Percentiles rank a stretch among this genome's conserved stretches.
These are phyloP conservation scores for Aquilaria yunnanensis DNA, from an alignment of 345 rosid species.

Conservation along the genomic window DNA sequence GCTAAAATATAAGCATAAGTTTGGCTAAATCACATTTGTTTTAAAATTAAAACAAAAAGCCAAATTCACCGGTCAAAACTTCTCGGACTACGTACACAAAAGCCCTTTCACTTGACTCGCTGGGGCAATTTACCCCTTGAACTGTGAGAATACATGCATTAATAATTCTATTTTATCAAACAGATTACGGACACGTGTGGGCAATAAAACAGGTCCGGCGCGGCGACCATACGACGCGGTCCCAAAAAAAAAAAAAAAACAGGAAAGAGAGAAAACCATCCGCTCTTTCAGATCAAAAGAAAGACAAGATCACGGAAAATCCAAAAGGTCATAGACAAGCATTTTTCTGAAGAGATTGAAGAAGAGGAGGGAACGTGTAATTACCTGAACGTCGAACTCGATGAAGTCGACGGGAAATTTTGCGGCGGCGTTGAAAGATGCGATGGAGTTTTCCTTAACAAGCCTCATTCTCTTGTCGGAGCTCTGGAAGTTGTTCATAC, in stretches of 20 bases:
- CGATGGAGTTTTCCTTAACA: slow-evolving; percentile 74
- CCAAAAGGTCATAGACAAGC: neutral
- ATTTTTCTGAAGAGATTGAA: neutral
- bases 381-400: slow-evolving; percentile 99
- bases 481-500: slow-evolving; percentile 64
- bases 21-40: neutral
- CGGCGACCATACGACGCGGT: slow-evolving; percentile 18
- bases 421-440: slow-evolving; percentile 78
- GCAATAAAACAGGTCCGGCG: slow-evolving; percentile 7
- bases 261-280: neutral
- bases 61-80: neutral
- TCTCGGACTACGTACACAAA: no score
- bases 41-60: neutral
- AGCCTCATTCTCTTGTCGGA: slow-evolving; percentile 53
- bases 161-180: neutral
- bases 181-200: slow-evolving; percentile 2
- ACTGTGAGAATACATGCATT: neutral
- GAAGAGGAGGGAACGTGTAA: neutral
- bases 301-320: neutral
- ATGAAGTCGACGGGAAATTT: slow-evolving; percentile 67
- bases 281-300: neutral
- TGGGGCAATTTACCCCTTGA: neutral
- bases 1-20: neutral
- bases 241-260: neutral
- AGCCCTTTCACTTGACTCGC: no score